A percentile compares a stretch with the other conserved stretches of the same genome.
Evolutionary conservation across 202 grass and related monocot species (phyloP).

Genomic region (Eragrostis tef): DNA sequence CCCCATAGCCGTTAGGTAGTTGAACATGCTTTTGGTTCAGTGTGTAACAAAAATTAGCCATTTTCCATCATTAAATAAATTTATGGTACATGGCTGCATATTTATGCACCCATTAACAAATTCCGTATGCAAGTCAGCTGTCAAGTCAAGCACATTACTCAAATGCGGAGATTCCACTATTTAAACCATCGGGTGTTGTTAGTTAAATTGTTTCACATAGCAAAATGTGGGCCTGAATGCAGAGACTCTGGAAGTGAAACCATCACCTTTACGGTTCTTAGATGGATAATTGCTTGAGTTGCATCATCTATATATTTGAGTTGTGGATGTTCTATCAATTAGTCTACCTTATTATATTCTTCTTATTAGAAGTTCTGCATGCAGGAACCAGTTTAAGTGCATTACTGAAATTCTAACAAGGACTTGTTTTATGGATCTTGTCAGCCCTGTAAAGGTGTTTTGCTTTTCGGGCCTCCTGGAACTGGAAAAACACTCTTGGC

Average conservation of each 20-base stretch:
- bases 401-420: conserved; percentile 39
- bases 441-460: conserved; percentile 96
- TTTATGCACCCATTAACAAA: conserved; percentile 27
- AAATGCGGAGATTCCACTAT: conserved; percentile 18
- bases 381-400: conserved; percentile 7
- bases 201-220: conserved; percentile 23
- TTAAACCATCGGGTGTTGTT: conserved; percentile 12
- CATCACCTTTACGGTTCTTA: too few relatives aligned
- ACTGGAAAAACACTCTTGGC: conserved; percentile 98
- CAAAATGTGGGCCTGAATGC: conserved; percentile 3
- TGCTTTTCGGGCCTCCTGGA: conserved; percentile 96
- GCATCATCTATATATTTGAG: background rate
- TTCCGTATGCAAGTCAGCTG: conserved; percentile 29
- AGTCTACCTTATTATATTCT: background rate
- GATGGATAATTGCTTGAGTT: background rate
- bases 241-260: too few relatives aligned
- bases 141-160: conserved; percentile 33
- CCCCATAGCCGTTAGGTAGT: conserved; percentile 18
- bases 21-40: conserved; percentile 1
- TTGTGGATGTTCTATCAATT: conserved; percentile 7
- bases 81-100: conserved; percentile 9
- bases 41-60: background rate
- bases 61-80: conserved; percentile 5
- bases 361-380: conserved; percentile 18
- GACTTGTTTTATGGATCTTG: conserved; percentile 34